phyloP scores from a whole-genome alignment of 805 yeast species.

The Metschnikowia dekortorum region DNA sequence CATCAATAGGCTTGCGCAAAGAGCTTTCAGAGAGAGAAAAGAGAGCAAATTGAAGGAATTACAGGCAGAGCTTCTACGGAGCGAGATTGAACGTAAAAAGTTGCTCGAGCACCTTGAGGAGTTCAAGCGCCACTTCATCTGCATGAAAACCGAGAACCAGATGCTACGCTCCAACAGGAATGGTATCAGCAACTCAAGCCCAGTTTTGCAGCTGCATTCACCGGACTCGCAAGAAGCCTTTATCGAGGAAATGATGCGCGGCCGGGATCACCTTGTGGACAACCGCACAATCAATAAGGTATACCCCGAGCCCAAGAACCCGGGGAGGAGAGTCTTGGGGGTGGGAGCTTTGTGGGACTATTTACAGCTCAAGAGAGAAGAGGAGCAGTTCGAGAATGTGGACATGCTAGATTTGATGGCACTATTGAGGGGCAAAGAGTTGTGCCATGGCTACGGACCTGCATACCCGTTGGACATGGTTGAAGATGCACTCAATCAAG shows the following conservation, averaged over 20 bases:
- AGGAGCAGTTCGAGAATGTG: constrained; percentile 43
- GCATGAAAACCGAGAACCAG: constrained; percentile 61
- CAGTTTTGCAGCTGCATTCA: constrained; percentile 24
- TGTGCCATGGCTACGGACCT: constrained; percentile 78
- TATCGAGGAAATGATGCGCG: constrained; percentile 25
- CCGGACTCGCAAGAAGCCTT: constrained; percentile 35
- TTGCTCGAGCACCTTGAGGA: constrained; percentile 47
- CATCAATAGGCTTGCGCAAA: constrained; percentile 82
- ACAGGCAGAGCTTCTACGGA: constrained; percentile 50
- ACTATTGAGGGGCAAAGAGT: constrained; percentile 59
- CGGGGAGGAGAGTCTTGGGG: constrained; percentile 53
- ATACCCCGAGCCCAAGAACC: constrained; percentile 33
- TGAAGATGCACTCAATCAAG: constrained; percentile 21
- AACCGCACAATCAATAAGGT: constrained; percentile 22
- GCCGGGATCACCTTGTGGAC: constrained; percentile 20
- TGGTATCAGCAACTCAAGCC: background rate
- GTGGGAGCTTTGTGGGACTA: constrained; percentile 84
- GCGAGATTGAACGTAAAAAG: constrained; percentile 51
- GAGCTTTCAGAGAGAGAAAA: constrained; percentile 81
- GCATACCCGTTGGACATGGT: constrained; percentile 50
- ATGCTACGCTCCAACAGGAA: constrained; percentile 31
- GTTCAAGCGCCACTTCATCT: constrained; percentile 50
- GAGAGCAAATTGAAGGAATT: constrained; percentile 68
- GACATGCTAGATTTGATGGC: constrained; percentile 59
- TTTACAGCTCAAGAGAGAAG: constrained; percentile 45